Conservation (phyloP, 1,284 basidiomycete genomes). For the Cutaneotrichosporon sp. region DNA sequence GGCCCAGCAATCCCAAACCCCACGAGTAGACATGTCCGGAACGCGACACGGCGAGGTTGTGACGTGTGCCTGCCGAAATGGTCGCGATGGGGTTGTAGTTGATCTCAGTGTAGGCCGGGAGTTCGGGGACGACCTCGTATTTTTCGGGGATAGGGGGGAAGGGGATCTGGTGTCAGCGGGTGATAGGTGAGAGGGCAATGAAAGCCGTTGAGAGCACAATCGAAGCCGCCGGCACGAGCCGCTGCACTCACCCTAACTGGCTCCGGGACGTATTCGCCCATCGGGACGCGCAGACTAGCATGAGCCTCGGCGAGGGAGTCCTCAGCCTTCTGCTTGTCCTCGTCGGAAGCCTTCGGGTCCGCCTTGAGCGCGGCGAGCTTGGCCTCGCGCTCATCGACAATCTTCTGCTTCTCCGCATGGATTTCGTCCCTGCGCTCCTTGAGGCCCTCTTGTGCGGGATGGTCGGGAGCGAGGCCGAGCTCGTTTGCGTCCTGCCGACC, state of each 20-base stretch:
- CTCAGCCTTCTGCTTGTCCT: constrained; percentile 30
- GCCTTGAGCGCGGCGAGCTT: constrained; percentile 22
- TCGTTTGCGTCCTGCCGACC: constrained; percentile 74
- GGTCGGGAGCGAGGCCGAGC: constrained; percentile 65
- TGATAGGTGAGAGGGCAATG: not conserved
- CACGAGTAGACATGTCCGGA: constrained; percentile 77
- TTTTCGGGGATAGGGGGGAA: constrained; percentile 58
- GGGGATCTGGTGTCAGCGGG: constrained; percentile 48
- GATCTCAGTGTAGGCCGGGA: constrained; percentile 47
- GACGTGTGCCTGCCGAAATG: constrained; percentile 71
- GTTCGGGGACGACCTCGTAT: constrained; percentile 49
- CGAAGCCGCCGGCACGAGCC: not conserved
- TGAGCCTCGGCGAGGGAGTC: constrained; percentile 35
- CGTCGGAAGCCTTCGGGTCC: constrained; percentile 25
- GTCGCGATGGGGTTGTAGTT: constrained; percentile 62
- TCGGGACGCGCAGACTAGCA: constrained; percentile 53
- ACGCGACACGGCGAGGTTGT: constrained; percentile 72
- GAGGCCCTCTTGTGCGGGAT: constrained; percentile 54
- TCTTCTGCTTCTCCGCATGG: constrained; percentile 38
- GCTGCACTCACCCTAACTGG: constrained; percentile 43
- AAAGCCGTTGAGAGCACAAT: not conserved
- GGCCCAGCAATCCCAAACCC: constrained; percentile 64
- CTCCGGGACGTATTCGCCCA: constrained; percentile 57
- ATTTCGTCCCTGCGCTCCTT: constrained; percentile 42
- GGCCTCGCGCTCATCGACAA: constrained; percentile 25